Base-by-base conservation (phyloP, 192 early-diverging fungal genomes). In the Umbelopsis ramanniana region DNA sequence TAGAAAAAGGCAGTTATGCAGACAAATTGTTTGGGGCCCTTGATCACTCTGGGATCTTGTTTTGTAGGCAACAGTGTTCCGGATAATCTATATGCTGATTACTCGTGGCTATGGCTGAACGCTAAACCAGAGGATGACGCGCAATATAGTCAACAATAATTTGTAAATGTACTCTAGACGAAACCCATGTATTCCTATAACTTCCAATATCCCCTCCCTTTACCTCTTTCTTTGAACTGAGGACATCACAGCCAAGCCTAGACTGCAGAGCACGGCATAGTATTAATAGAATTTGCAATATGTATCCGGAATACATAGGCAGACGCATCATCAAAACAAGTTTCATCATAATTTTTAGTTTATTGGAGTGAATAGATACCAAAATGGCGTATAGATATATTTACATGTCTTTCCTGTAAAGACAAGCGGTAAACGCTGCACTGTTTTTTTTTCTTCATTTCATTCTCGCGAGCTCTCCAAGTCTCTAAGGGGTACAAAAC, bases 401-500 rank as follows among this genome's bases (percentile, higher is more conserved):
- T 63, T 63, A 63, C 57, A 63, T 63, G 24, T 63, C 29, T 29
- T 37, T 63, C 29, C 2, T 17, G 33, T n/a, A 37, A 63, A 63
- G 14, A 8, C 26, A 63, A 63, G 17, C 24, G 12, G 11, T 29
- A 17, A 17, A 19, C 17, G 15, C n/a, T 43, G 40, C 6, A 43
- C 29, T 29, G 11, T 43, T 43, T 0, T 43, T 0, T 43, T 43
- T 2, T 43, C 11, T 12, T 43, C 40, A 29, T 15, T 57, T 35
- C 37, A 63, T 63, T 63, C 57, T 37, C 57, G 57, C 15, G 57
- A 37, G 17, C 57, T 63, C 33, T 78, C 76, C 52, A 74, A 47
- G 66, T 74, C 68, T 45, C 69, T 72, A 38, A 78, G 60, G 47
- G 72, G 76, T 15, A 71, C 52, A 67, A 78, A 78, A 29, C 66